A percentile compares a stretch with the other conserved stretches of the same genome.
Conservation (phyloP, 108 stramenopile genomes). For the Cyclotella choctawhatcheeana region DNA sequence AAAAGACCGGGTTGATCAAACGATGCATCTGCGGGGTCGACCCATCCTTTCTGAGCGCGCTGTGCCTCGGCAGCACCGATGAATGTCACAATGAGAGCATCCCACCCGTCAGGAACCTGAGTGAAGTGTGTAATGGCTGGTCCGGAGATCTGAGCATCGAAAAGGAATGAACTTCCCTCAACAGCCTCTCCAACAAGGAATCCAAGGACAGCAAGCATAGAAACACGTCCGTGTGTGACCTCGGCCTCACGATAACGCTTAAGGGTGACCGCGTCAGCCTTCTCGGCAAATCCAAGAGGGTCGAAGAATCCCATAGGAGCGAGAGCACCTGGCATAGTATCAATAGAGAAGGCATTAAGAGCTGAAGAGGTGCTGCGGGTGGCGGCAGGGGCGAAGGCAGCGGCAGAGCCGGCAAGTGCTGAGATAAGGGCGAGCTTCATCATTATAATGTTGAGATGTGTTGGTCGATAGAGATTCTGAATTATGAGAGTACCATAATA, state of each 20-base stretch:
- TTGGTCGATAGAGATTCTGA: background rate
- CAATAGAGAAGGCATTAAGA: slow-evolving; percentile 29
- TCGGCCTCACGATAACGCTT: slow-evolving; percentile 93
- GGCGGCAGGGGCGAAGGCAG: slow-evolving; percentile 26
- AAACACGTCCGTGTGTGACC: slow-evolving; percentile 81
- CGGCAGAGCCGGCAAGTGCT: slow-evolving; percentile 35
- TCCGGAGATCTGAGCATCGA: slow-evolving; percentile 78
- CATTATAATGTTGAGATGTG: background rate
- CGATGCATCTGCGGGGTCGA: slow-evolving; percentile 60
- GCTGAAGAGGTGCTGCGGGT: slow-evolving; percentile 11
- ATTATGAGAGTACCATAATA: slow-evolving; percentile 3
- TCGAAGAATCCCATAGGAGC: slow-evolving; percentile 48
- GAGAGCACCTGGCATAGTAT: slow-evolving; percentile 33
- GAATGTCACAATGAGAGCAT: slow-evolving; percentile 59
- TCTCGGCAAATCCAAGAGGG: slow-evolving; percentile 64
- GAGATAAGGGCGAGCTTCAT: slow-evolving; percentile 35
- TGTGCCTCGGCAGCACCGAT: slow-evolving; percentile 65
- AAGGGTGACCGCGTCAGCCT: slow-evolving; percentile 69
- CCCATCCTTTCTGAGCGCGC: slow-evolving; percentile 70
- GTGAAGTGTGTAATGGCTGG: slow-evolving; percentile 91
- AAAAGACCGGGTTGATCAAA: slow-evolving; percentile 40
- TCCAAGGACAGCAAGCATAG: slow-evolving; percentile 51
- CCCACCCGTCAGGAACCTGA: slow-evolving; percentile 76
- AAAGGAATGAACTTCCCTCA: slow-evolving; percentile 78
- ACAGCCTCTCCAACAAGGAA: slow-evolving; percentile 72